phyloP scores from a whole-genome alignment of 2,329 filamentous ascomycete species.

The Aplosporella prunicola region DNA sequence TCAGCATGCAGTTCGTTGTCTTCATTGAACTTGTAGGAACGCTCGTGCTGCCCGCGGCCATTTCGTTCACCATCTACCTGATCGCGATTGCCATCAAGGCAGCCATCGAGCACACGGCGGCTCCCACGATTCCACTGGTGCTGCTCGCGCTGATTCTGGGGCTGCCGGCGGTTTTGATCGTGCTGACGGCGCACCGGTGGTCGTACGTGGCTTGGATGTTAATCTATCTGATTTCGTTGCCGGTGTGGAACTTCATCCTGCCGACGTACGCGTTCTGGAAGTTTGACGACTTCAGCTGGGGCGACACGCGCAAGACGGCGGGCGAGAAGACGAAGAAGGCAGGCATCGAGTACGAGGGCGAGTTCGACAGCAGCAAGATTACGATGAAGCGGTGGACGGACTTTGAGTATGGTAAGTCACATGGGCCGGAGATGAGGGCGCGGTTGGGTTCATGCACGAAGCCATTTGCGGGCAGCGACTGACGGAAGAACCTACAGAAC shows the following conservation, averaged over 20 bases:
- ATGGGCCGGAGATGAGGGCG: too few species aligned
- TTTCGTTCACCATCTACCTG: constrained; percentile 94
- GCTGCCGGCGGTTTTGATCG: constrained; percentile 81
- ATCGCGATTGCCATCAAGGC: constrained; percentile 76
- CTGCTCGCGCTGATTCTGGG: constrained; percentile 85
- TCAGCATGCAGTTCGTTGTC: constrained; percentile 99
- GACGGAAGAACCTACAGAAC: constrained; percentile 28
- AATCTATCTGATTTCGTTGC: constrained; percentile 86
- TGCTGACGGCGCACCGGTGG: constrained; percentile 86
- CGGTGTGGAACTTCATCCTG: constrained; percentile 95
- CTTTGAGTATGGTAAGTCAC: constrained; percentile 64
- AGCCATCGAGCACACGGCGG: constrained; percentile 44
- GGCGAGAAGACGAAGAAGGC: constrained; percentile 83
- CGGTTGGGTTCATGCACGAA: background rate
- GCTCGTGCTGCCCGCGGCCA: constrained; percentile 87
- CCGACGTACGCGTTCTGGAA: constrained; percentile 97
- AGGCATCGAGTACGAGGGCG: constrained; percentile 79
- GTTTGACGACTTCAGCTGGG: constrained; percentile 99
- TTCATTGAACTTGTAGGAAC: constrained; percentile 94
- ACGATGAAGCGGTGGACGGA: constrained; percentile 99
- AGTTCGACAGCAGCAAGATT: constrained; percentile 97
- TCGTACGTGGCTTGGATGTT: constrained; percentile 95
- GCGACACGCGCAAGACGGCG: constrained; percentile 90
- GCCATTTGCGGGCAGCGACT: constrained; percentile 14
- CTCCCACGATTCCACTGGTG: constrained; percentile 83